Evolutionary conservation across 805 yeast species (phyloP), one percentile per base, ranked within the genome.

Genomic region (Scheffersomyces lignosus): DNA sequence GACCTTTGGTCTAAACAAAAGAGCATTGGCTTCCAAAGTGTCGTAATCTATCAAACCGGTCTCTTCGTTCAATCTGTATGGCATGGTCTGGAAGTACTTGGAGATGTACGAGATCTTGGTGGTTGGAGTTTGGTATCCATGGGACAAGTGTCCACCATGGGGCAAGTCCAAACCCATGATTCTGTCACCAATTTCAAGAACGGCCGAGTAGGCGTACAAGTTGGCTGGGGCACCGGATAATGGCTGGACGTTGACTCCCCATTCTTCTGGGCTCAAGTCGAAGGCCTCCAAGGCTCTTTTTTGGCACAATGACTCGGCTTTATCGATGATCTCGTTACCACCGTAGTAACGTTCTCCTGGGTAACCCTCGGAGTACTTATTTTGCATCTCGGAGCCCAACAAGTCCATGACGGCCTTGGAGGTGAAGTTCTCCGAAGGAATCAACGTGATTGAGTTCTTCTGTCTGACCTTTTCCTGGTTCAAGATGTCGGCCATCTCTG

Each of bases 341-440:
- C 99, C 99, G 64, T 93, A 93, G 76, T 93, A 93, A 68, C 99
- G 83, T 47, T 95, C 97, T 50, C 98, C 98, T 43, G 99, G 99
- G 72, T 93, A 91, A 46, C 99, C 99, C 72, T 93, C 99, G 27
- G 97, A 89, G 73, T 93, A 93, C 75, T 93, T 93, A 81, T 93
- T 93, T 65, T 87, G 87, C 96, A 93, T 88, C 63, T 95, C 96
- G 34, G 98, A 84, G 51, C 99, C 99, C 56, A 91, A 81, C 23
- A 95, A 87, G 58, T 93, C 98, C 72, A 91, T 86, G 31, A 93
- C 99, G 28, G 98, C 86, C 51, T 85, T 85, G 37, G 97, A 86
- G 39, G 99, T 93, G 75, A 91, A 90, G 70, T 93, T 93, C 73
- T 93, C 99, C 37, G 96, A 87, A 22, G 99, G 96, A 64, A 93